Base-by-base conservation (phyloP, 768 basidiomycete genomes). In the Glaciozyma martinii region DNA sequence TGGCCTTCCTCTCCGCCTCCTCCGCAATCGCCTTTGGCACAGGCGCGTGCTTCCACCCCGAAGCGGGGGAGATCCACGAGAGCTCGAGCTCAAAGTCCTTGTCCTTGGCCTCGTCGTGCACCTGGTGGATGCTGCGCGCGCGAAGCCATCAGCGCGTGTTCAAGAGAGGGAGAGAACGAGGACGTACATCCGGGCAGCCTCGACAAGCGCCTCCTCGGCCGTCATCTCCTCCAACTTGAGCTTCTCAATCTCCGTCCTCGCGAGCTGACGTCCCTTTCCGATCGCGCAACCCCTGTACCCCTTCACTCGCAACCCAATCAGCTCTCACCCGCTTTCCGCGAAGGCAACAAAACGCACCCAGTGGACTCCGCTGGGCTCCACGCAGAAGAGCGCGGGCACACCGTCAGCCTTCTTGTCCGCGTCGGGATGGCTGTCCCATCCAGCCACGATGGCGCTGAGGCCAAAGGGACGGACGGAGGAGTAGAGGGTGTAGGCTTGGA, bases 81-180 rank as follows among this genome's bases (percentile, higher is more conserved):
- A 99, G 84, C 78, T 99, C 95, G 32, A 99, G 83, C 75, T 98
- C 95, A 69, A 99, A 98, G 57, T 93, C 89, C 75, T 97, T 98
- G 79, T 97, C 93, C 77, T 97, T 95, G 66, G 89, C 86, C 75
- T 98, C 95, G 68, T 98, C 94, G 74, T 99, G 95, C 21, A 95
- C 92, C 47, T 90, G 83, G 78, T 99, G 91, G 75, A 98, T 94
- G 75, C 94, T 99, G 75, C 33, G 18, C 23, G 75, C 33, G 18
- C 23, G 42, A 10, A 9, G 37, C 5, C 18, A 1, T 53, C 7
- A 30, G n/a, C 15, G 62, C 40, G n/a, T 25, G 23, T 25, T 1
- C 42, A 21, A 43, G 49, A 44, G 44, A 56, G 49, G 46, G 62
- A 53, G 49, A 43, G 56, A n/a, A 61, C 44, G 29, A 30, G 29